Percentiles rank a stretch among this genome's conserved stretches.
Conservation (phyloP, 2,329 filamentous ascomycete genomes). For the Nemania sp. region DNA sequence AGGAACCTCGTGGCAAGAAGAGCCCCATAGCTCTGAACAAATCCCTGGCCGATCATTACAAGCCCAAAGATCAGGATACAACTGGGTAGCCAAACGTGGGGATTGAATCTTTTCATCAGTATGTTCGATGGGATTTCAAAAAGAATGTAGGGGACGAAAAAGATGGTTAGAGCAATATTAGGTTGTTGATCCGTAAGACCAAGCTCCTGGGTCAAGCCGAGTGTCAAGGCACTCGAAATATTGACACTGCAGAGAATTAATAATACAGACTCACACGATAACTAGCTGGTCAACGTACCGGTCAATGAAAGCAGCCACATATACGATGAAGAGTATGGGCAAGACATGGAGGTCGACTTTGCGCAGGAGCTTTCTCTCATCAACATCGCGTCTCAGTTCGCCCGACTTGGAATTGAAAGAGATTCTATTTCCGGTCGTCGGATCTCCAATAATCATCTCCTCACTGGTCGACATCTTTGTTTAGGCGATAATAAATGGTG, state of each 20-base stretch:
- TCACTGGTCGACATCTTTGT: too few relatives aligned
- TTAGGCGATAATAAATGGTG: too few relatives aligned
- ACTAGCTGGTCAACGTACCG: slow-evolving; percentile 13
- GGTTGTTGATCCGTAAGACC: slow-evolving; percentile 25
- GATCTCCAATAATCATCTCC: too few relatives aligned
- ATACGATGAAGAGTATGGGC: slow-evolving; percentile 28
- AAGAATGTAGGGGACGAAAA: slow-evolving; percentile 30
- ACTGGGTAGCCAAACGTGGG: slow-evolving; percentile 24
- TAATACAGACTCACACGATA: not conserved
- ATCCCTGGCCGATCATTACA: slow-evolving; percentile 52
- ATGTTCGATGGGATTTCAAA: slow-evolving; percentile 32
- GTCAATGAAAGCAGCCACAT: slow-evolving; percentile 27
- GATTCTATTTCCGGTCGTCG: too few relatives aligned
- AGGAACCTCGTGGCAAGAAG: slow-evolving; percentile 53
- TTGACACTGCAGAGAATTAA: slow-evolving; percentile 19
- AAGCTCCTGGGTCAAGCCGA: slow-evolving; percentile 23
- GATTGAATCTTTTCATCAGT: slow-evolving; percentile 25
- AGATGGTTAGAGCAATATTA: slow-evolving; percentile 28
- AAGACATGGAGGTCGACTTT: slow-evolving; percentile 29
- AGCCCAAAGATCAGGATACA: slow-evolving; percentile 47
- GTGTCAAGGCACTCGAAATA: slow-evolving; percentile 28
- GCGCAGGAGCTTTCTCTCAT: not conserved
- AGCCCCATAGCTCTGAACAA: slow-evolving; percentile 52
- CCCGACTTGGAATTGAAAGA: not conserved
- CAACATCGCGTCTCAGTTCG: not conserved